Evolutionary conservation across 345 rosid genomes (phyloP).

Genomic region (Eucalyptus marginata): DNA sequence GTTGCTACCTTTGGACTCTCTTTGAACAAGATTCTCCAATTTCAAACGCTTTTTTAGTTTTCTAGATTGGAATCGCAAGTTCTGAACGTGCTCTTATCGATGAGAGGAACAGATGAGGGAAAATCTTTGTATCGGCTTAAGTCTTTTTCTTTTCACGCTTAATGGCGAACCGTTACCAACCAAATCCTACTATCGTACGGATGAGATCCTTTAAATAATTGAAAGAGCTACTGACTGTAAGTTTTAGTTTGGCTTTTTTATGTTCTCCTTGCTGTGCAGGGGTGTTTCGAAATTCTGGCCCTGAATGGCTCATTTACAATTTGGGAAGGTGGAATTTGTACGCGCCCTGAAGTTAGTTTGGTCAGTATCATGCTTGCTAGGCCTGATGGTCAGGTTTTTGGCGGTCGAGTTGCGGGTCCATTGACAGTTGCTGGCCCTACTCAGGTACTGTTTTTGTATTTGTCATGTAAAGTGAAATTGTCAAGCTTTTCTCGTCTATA

Average conservation of each 20-base stretch:
- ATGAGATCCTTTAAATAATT: neutral
- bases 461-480: neutral
- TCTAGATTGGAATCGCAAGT: neutral
- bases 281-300: constrained; percentile 14
- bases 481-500: neutral
- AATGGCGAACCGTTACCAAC: neutral
- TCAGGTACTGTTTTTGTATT: constrained; percentile 7
- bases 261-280: neutral
- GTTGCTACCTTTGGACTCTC: neutral
- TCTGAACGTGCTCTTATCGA: neutral
- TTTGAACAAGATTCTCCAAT: neutral
- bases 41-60: neutral
- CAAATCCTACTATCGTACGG: neutral
- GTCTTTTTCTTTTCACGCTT: neutral
- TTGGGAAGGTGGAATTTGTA: neutral
- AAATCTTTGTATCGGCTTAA: neutral
- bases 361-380: constrained; percentile 15
- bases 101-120: neutral
- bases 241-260: neutral
- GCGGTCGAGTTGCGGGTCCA: constrained; percentile 26
- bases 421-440: constrained; percentile 15
- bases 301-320: constrained; percentile 9
- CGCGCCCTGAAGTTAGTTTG: neutral
- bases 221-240: neutral
- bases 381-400: constrained; percentile 20